A percentile compares a stretch with the other conserved stretches of the same genome.
Evolutionary conservation across 495 filamentous ascomycete genomes (phyloP).

Genomic region (Articulospora tetracladia): DNA sequence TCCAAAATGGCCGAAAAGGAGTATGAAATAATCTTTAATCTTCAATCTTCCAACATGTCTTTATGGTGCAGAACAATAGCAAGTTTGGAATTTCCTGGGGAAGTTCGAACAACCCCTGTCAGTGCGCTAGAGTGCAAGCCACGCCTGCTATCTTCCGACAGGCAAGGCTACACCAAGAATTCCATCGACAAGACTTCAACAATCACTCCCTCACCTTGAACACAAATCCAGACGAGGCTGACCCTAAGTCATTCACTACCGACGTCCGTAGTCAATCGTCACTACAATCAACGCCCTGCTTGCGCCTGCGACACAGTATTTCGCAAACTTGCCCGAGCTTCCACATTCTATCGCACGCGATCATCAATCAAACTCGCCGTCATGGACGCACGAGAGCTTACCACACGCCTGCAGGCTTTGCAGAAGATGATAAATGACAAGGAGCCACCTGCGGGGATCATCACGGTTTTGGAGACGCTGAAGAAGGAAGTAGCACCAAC

Average conservation of each 20-base stretch:
- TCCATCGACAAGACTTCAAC: not conserved
- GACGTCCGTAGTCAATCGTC: not conserved
- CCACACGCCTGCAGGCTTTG: constrained; percentile 65
- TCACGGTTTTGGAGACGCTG: constrained; percentile 69
- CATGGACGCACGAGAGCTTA: constrained; percentile 83
- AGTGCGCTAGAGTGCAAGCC: not conserved
- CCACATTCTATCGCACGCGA: not conserved
- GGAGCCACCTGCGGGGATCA: constrained; percentile 60
- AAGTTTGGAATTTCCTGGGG: not conserved
- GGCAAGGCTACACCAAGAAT: constrained; percentile 8
- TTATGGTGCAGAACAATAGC: too few relatives aligned
- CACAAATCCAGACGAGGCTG: not conserved
- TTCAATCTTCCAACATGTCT: too few relatives aligned
- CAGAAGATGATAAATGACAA: constrained; percentile 68
- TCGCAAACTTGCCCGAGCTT: not conserved
- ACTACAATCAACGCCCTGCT: not conserved
- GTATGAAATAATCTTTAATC: too few relatives aligned
- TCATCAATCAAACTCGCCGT: constrained; percentile 1
- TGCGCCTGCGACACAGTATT: not conserved
- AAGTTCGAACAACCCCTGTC: not conserved
- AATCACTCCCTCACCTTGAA: not conserved
- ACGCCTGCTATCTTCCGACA: not conserved
- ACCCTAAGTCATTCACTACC: constrained; percentile 10
- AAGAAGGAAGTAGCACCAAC: constrained; percentile 75
- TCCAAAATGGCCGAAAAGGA: too few relatives aligned